phyloP scores from a whole-genome alignment of 2,329 filamentous ascomycete genomes.

The Ascochyta fabae region DNA sequence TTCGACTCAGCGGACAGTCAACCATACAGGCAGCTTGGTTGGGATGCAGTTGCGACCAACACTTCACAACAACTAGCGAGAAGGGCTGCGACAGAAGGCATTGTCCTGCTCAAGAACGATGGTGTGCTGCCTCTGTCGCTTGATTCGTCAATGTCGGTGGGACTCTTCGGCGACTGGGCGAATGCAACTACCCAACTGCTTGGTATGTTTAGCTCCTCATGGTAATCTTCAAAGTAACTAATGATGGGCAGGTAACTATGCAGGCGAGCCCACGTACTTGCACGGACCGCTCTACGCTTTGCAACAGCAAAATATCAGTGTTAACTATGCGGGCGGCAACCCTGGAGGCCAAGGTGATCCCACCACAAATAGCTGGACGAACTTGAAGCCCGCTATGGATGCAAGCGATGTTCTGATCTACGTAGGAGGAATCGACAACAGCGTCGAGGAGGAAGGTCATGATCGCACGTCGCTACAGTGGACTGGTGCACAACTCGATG shows the following conservation, averaged over 20 bases:
- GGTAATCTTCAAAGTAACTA: not conserved
- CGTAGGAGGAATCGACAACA: constrained; percentile 63
- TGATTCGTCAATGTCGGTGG: constrained; percentile 53
- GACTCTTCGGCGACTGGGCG: constrained; percentile 66
- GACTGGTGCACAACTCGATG: constrained; percentile 59
- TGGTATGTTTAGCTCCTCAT: constrained; percentile 59
- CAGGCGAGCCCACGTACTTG: constrained; percentile 62
- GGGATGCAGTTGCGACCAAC: constrained; percentile 57
- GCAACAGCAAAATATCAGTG: constrained; percentile 51
- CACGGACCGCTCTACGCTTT: constrained; percentile 62
- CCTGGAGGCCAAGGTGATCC: constrained; percentile 38
- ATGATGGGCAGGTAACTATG: constrained; percentile 59
- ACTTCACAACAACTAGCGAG: constrained; percentile 62
- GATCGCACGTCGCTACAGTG: constrained; percentile 62
- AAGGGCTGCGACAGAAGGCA: constrained; percentile 58
- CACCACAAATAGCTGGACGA: constrained; percentile 33
- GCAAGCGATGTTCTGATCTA: constrained; percentile 61
- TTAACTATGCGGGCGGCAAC: constrained; percentile 37
- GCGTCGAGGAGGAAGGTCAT: constrained; percentile 59
- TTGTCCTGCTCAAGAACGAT: constrained; percentile 60
- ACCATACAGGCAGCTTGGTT: constrained; percentile 33
- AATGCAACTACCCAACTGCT: constrained; percentile 62
- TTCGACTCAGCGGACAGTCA: constrained; percentile 49
- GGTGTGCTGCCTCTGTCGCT: constrained; percentile 55
- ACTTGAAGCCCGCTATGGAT: constrained; percentile 27